A percentile compares a stretch with the other conserved stretches of the same genome.
Evolutionary conservation across 768 basidiomycete species (phyloP).

Genomic region (Leccinum longicurvipes): DNA sequence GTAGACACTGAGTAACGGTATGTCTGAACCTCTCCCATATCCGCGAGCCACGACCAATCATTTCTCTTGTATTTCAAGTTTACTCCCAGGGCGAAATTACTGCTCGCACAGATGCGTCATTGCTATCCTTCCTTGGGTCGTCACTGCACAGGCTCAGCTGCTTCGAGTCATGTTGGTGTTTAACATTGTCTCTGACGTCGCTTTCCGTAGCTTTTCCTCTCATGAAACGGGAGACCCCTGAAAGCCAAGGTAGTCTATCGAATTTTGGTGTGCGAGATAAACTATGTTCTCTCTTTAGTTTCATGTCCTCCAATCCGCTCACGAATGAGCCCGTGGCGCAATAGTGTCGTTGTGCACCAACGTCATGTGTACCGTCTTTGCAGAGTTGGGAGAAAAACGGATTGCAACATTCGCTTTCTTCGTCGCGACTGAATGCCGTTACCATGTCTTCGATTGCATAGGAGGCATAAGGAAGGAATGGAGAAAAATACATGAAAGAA

Average conservation of each 20-base stretch:
- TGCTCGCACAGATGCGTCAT: slow-evolving; percentile 44
- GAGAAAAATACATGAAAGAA: slow-evolving; percentile 43
- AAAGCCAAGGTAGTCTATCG: slow-evolving; percentile 45
- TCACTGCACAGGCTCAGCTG: slow-evolving; percentile 39
- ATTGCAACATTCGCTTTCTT: not conserved
- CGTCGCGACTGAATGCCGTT: not conserved
- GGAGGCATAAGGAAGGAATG: slow-evolving; percentile 47
- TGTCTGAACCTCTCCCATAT: not conserved
- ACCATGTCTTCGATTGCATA: slow-evolving; percentile 16
- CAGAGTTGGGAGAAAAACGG: not conserved
- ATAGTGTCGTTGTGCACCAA: not conserved
- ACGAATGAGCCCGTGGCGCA: not conserved
- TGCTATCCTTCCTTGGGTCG: slow-evolving; percentile 22
- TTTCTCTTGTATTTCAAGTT: not conserved
- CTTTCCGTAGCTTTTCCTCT: slow-evolving; percentile 51
- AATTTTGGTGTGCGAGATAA: slow-evolving; percentile 48
- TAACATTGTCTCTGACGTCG: slow-evolving; percentile 56
- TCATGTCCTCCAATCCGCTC: not conserved
- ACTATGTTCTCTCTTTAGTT: slow-evolving; percentile 22
- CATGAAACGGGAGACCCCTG: slow-evolving; percentile 35
- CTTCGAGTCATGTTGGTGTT: slow-evolving; percentile 73
- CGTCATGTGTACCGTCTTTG: not conserved
- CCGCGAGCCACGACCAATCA: not conserved
- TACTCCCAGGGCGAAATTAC: not conserved
- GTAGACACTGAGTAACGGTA: not conserved